Evolutionary conservation across 306 rosid genomes (phyloP), one percentile per base, ranked within the genome.

Genomic region (Potentilla sterilis): DNA sequence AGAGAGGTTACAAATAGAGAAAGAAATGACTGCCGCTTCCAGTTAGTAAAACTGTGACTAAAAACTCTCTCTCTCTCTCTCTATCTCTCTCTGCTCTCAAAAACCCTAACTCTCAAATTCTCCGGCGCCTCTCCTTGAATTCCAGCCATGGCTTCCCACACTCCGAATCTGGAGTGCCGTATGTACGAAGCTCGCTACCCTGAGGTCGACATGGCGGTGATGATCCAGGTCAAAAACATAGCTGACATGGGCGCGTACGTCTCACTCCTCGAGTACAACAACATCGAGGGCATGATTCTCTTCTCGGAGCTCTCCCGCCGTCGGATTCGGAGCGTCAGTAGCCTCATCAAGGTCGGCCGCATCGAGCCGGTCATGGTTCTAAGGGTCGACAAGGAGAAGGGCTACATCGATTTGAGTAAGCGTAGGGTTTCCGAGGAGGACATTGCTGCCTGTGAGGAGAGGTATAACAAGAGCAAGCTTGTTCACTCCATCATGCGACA

Each of bases 201-300:
- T 0, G 97, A 95, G 81, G 99, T 95, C 1, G 99, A 95, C 87
- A 92, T 92, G 97, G 97, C 93, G 74, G 97, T 95, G 68, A 92
- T 95, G 99, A 92, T 95, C 14, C 99, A 95, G 82, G 99, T 95
- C 28, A 95, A 95, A 84, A 90, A 88, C 88, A 95, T 95, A 70
- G 99, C 96, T 19, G 97, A 92, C 82, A 95, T 95, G 97, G 97
- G 99, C 1, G 99, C 99, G 1, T 95, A 95, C 88, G 99, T 95
- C 5, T 92, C 99, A 3, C 93, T 95, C 4, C 90, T 92, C 0
- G 99, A 92, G 85, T 95, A 95, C 90, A 95, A 92, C 85, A 89
- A 95, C 89, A 92, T 92, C 86, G 97, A 92, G 84, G 99, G 97
- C 15, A 92, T 95, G 99, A 95, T 95, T 77, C 80, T 95, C 66